These are phyloP conservation scores for Trichoderma simmonsii DNA, from an alignment of 2,329 filamentous ascomycete genomes.

Conservation along the genomic window DNA sequence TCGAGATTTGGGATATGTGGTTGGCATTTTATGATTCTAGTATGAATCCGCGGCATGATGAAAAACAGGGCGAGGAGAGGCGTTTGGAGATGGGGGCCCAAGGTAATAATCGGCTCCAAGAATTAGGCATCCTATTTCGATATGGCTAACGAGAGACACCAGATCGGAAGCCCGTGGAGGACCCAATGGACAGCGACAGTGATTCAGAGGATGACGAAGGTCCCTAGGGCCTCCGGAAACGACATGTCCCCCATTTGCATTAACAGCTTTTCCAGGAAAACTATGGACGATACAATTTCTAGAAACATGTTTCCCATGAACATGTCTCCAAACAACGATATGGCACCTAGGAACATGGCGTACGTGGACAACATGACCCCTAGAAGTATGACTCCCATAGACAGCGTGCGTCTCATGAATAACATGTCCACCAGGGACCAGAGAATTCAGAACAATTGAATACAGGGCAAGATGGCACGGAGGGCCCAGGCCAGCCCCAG, in stretches of 20 bases:
- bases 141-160: neutral
- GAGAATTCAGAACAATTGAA: neutral
- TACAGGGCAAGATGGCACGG: neutral
- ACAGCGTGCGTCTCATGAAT: neutral
- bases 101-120: neutral
- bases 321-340: too few species aligned
- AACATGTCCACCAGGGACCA: neutral
- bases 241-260: neutral
- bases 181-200: neutral
- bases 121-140: neutral
- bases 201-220: neutral
- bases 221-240: too few species aligned
- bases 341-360: too few species aligned
- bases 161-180: neutral
- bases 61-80: neutral
- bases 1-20: neutral
- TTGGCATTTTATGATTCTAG: neutral
- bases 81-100: accelerated
- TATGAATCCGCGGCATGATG: neutral
- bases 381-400: neutral
- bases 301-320: neutral
- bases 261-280: neutral
- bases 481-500: neutral
- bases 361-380: neutral
- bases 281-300: too few species aligned